Percentiles rank a stretch among this genome's conserved stretches.
Evolutionary conservation across 352 stramenopile genomes (phyloP).

Genomic region (Globisporangium alternatum): DNA sequence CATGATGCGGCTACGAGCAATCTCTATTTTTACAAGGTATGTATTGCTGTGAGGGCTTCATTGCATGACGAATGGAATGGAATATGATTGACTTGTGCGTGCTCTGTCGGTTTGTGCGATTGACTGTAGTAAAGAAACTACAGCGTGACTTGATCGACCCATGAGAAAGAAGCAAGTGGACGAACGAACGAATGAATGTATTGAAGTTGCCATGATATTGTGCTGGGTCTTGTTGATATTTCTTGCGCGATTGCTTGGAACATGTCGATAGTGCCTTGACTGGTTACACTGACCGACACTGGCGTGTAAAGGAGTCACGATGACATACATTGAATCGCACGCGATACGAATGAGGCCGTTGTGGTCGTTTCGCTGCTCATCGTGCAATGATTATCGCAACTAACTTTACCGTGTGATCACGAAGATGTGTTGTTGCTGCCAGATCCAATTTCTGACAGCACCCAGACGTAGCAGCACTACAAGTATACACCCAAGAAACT

Average conservation of each 20-base stretch:
- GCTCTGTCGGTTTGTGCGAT: neutral
- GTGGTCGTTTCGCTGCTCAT: too few relatives aligned
- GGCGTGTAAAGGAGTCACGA: neutral
- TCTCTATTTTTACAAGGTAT: neutral
- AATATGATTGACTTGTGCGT: neutral
- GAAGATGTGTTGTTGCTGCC: too few relatives aligned
- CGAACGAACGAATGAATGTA: conserved; percentile 3
- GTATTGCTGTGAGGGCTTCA: neutral
- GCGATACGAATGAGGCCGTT: too few relatives aligned
- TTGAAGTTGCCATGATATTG: neutral
- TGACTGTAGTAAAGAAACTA: neutral
- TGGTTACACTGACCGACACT: neutral
- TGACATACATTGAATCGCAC: too few relatives aligned
- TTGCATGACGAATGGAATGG: neutral
- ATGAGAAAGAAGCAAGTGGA: neutral
- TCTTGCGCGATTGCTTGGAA: neutral
- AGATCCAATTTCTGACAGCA: too few relatives aligned
- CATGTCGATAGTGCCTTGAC: neutral
- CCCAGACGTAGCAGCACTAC: too few relatives aligned
- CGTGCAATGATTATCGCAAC: too few relatives aligned
- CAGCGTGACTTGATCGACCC: neutral
- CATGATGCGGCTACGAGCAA: neutral
- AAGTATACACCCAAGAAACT: too few relatives aligned
- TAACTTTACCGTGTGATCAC: too few relatives aligned
- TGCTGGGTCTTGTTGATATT: neutral